Evolutionary conservation across 2,329 filamentous ascomycete species (phyloP).

Genomic region (Neofusicoccum ribis): DNA sequence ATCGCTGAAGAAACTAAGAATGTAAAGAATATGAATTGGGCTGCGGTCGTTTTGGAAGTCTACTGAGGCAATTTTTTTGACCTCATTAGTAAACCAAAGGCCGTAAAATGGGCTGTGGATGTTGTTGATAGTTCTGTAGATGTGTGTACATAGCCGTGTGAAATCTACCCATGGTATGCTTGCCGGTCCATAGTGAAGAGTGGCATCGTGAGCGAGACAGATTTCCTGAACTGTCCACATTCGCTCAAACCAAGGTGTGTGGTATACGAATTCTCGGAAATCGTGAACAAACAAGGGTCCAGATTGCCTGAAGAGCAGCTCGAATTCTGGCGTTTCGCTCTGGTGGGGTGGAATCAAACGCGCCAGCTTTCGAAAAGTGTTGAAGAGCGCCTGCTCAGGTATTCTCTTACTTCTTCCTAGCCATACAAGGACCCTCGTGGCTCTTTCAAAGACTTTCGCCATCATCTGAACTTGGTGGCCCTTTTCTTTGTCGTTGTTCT

Average conservation of each 20-base stretch:
- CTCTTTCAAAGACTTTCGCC: slow-evolving; percentile 1
- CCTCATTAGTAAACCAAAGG: too few species aligned
- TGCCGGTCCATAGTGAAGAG: neutral
- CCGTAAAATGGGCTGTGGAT: too few species aligned
- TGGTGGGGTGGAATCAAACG: too few species aligned
- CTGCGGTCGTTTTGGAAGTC: too few species aligned
- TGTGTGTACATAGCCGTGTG: neutral
- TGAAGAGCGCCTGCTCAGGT: neutral
- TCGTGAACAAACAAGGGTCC: too few species aligned
- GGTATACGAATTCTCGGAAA: accelerated
- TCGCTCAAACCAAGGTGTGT: neutral
- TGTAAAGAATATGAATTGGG: too few species aligned
- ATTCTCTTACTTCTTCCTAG: neutral
- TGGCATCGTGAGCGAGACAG: neutral
- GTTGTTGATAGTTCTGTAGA: too few species aligned
- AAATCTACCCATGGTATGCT: neutral
- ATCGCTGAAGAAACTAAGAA: too few species aligned
- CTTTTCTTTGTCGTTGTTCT: slow-evolving; percentile 13
- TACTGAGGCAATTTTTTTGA: too few species aligned
- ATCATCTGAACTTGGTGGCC: slow-evolving; percentile 20
- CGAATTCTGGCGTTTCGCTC: too few species aligned
- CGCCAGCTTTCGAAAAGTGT: neutral
- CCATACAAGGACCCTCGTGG: slow-evolving; percentile 18
- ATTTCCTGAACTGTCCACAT: slow-evolving; percentile 7
- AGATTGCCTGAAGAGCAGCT: too few species aligned